Percentiles rank a stretch among this genome's conserved stretches.
These are phyloP conservation scores for Hymenoscyphus occultus DNA, from an alignment of 2,329 filamentous ascomycete genomes.

Conservation along the genomic window DNA sequence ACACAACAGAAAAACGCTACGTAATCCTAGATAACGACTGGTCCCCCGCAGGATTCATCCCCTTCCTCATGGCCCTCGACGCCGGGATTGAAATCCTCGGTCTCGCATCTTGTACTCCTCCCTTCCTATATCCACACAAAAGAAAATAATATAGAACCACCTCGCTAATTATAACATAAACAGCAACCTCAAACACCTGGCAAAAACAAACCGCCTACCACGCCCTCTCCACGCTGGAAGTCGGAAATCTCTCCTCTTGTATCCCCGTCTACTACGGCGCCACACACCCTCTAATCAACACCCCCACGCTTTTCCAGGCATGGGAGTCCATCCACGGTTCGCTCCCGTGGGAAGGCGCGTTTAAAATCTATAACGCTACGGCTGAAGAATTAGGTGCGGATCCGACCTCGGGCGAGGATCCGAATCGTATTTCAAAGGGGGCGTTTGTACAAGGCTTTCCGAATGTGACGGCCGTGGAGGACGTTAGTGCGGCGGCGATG, in stretches of 20 bases:
- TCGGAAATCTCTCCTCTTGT: conserved; percentile 43
- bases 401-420: conserved; percentile 43
- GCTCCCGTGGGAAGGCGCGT: conserved; percentile 46
- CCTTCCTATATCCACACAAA: no score
- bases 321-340: conserved; percentile 45
- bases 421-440: conserved; percentile 39
- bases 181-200: conserved; percentile 45
- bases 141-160: no score
- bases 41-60: conserved; percentile 42
- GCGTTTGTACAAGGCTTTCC: conserved; percentile 48
- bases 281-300: conserved; percentile 47
- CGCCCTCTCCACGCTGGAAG: conserved; percentile 45
- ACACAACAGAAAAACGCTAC: conserved; percentile 25
- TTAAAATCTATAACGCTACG: conserved; percentile 43
- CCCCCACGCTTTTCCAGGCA: conserved; percentile 42
- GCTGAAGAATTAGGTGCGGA: conserved; percentile 43
- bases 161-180: neutral
- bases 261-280: conserved; percentile 48
- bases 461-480: conserved; percentile 40
- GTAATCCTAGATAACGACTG: conserved; percentile 48
- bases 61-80: conserved; percentile 44
- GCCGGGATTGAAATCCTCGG: conserved; percentile 45
- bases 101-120: conserved; percentile 34
- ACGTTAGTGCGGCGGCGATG: conserved; percentile 43
- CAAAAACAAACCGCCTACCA: conserved; percentile 45